phyloP scores from a whole-genome alignment of 2,329 filamentous ascomycete genomes.

The Alternaria tenuissima region DNA sequence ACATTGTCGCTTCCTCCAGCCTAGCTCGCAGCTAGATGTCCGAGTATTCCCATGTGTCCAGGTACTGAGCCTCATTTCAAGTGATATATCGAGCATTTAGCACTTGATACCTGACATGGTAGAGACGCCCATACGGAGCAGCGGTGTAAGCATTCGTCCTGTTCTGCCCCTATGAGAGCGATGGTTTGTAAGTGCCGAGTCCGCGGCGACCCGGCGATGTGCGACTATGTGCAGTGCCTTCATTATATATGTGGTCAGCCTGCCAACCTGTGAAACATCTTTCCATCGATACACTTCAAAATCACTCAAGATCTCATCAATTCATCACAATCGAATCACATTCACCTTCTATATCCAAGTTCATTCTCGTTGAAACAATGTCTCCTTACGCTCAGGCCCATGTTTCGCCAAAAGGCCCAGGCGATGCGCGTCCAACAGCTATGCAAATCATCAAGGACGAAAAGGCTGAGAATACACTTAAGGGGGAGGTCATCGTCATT shows the following conservation, averaged over 20 bases:
- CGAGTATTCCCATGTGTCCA: background rate
- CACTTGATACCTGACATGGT: background rate
- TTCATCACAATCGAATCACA: no score
- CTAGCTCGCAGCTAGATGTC: background rate
- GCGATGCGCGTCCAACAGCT: slow-evolving; percentile 54
- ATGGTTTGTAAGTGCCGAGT: background rate
- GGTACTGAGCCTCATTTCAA: no score
- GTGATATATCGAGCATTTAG: background rate
- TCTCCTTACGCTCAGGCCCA: slow-evolving; percentile 8
- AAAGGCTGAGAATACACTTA: slow-evolving; percentile 41
- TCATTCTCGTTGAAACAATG: background rate
- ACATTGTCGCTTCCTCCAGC: background rate
- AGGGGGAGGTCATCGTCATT: slow-evolving; percentile 39
- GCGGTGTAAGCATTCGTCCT: background rate
- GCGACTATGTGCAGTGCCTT: no score
- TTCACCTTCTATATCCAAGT: no score
- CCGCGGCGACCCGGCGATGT: no score
- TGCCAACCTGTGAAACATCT: no score
- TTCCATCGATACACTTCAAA: no score
- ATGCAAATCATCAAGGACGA: slow-evolving; percentile 53
- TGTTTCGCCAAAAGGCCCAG: slow-evolving; percentile 42
- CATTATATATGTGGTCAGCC: no score
- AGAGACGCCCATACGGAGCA: no score
- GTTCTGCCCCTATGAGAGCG: background rate
- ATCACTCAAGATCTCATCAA: background rate